Evolutionary conservation across 768 basidiomycete genomes (phyloP), one percentile per base, ranked within the genome.

Genomic region (Piloderma croceum): DNA sequence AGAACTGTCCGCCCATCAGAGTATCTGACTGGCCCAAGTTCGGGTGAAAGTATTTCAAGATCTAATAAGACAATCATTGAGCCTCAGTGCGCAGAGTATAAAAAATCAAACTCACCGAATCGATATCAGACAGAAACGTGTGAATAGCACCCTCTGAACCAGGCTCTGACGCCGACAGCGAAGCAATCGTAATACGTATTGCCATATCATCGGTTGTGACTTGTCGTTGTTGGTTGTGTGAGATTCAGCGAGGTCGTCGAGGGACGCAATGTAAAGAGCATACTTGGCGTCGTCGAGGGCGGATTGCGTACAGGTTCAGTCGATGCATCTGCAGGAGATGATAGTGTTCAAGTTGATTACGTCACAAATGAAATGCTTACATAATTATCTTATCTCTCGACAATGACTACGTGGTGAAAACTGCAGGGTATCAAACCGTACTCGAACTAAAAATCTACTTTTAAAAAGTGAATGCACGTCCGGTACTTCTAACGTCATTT

Each of bases 241-340:
- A 23, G 25, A 24, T 23, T 24, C 24, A 0, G 68, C 60, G 31
- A 82, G 65, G 44, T 80, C 81, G 36, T 57, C 56, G 31, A 89
- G 64, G 25, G 77, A 75, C 1, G 70, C 45, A 0, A 81, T 86
- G 62, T 83, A 89, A 15, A 80, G 55, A 12, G 65, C 58, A 57
- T 87, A 89, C 58, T 89, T 86, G 13, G 67, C 62, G 58, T 88
- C 76, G 49, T 72, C 85, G 44, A 89, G 77, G 1, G 86, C 86
- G 24, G 86, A 88, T n/a, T 15, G 77, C 67, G 48, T 90, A 85
- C 6, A 89, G 72, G 15, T 65, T 70, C 19, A 87, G 70, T 31
- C 72, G 75, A 37, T 85, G n/a, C n/a, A n/a, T n/a, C n/a, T n/a
- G n/a, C n/a, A n/a, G n/a, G n/a, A n/a, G n/a, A n/a, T n/a, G n/a